Evolutionary conservation across 768 basidiomycete species (phyloP).

Genomic region (Cubamyces sp.): DNA sequence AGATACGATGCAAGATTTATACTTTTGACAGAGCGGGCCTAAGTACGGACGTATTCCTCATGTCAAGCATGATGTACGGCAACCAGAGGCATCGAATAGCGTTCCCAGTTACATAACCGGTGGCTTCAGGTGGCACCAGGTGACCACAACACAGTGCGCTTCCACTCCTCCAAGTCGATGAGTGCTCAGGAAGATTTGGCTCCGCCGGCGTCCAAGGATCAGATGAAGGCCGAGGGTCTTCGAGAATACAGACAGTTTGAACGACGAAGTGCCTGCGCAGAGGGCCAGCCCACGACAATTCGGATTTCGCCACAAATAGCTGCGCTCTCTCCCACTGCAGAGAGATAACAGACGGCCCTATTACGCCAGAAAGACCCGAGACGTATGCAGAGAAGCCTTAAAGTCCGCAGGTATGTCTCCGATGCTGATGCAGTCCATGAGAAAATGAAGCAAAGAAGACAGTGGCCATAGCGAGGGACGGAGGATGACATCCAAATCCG

Average conservation of each 20-base stretch:
- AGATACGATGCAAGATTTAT: neutral
- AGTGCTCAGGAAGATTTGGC: neutral
- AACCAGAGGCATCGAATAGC: slow-evolving; percentile 6
- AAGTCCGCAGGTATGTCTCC: neutral
- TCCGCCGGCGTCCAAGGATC: slow-evolving; percentile 7
- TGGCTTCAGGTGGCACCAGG: slow-evolving; percentile 18
- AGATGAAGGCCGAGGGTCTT: neutral
- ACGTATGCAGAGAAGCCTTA: too few relatives aligned
- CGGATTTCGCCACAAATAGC: neutral
- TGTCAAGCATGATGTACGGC: slow-evolving; percentile 12
- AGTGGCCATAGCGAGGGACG: too few relatives aligned
- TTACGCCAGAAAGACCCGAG: neutral
- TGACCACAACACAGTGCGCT: slow-evolving; percentile 3
- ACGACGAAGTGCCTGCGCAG: neutral
- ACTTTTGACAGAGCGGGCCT: neutral
- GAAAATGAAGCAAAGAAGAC: neutral
- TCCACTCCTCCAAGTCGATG: neutral
- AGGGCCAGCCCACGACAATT: neutral
- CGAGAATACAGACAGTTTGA: neutral
- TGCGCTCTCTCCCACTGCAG: neutral
- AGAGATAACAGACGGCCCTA: neutral
- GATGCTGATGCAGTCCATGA: neutral
- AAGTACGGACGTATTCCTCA: neutral
- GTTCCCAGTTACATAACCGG: slow-evolving; percentile 23
- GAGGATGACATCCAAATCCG: too few relatives aligned